Base-by-base conservation (phyloP, 352 stramenopile species). In the Elongisporangium prolatum region DNA sequence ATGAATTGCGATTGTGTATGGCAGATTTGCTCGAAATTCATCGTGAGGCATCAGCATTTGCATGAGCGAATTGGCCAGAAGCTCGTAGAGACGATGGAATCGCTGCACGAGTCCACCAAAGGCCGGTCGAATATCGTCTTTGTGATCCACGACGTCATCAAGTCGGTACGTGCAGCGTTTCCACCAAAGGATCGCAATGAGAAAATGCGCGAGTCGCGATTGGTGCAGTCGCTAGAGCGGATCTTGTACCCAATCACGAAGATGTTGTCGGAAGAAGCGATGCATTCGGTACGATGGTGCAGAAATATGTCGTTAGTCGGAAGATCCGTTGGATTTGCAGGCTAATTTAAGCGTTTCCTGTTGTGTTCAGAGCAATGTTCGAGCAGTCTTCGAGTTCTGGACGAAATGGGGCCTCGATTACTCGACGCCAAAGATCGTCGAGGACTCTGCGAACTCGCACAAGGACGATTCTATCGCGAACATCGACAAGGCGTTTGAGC, bases 81-180 rank as follows among this genome's bases (percentile, higher is more conserved):
- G 65, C 57, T 93, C 14, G 73, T 77, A 4, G 59, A 85, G 50
- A 69, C 76, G 6, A 91, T 91, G 68, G 69, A 88, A 20, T 57
- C 65, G 25, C 86, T 88, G 69, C 28, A 38, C 28, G 68, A 77
- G 16, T 79, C 75, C 17, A 70, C 71, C 7, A 95, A 95, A 58
- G 79, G 75, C 24, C 80, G 81, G 63, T 67, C 78, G 17, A 93
- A 87, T 50, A 78, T 95, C 65, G 68, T 95, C 21, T 95, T 88
- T 56, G 72, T 95, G 28, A 84, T 89, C 37, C 85, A 95, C 60
- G 85, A 95, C 63, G 83, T 93, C 9, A 71, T 95, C 56, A 92
- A 92, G 51, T 67, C 68, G 0, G 74, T 95, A 24, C 84, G 85
- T 52, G 83, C 79, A 16, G 82, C 69, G 55, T 89, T 68, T 48